phyloP scores from a whole-genome alignment of 495 filamentous ascomycete genomes.

The Xylaria cubensis region DNA sequence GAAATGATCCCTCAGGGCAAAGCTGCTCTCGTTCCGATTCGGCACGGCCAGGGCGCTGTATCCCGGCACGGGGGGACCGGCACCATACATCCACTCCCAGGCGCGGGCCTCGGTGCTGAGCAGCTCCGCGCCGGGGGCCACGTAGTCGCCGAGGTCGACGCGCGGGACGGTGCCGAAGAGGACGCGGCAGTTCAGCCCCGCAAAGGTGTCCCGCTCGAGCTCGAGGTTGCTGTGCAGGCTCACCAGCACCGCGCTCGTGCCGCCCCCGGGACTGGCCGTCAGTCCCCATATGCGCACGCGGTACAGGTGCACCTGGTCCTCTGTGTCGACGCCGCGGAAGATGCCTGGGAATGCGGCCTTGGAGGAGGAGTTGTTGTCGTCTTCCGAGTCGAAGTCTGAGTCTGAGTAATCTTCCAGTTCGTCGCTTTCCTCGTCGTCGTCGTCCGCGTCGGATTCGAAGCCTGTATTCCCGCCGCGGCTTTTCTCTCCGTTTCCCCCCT shows the following conservation, averaged over 20 bases:
- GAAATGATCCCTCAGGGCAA: slow-evolving; percentile 42
- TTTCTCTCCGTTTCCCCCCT: background rate
- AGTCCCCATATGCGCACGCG: slow-evolving; percentile 55
- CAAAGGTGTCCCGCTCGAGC: slow-evolving; percentile 51
- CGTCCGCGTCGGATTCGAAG: slow-evolving; percentile 22
- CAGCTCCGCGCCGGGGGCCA: background rate
- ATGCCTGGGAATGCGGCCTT: slow-evolving; percentile 27
- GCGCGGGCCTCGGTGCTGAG: slow-evolving; percentile 50
- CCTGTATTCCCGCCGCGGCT: slow-evolving; percentile 5
- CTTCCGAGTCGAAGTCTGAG: slow-evolving; percentile 36
- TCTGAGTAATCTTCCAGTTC: slow-evolving; percentile 28
- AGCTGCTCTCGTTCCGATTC: slow-evolving; percentile 15
- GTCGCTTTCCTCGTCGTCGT: slow-evolving; percentile 25
- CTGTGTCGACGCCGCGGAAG: slow-evolving; percentile 29
- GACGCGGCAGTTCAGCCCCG: slow-evolving; percentile 47
- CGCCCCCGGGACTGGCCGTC: slow-evolving; percentile 50
- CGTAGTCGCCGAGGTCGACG: background rate
- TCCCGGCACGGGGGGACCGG: slow-evolving; percentile 49
- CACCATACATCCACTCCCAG: slow-evolving; percentile 58
- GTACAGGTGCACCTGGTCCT: slow-evolving; percentile 48
- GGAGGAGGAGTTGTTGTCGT: slow-evolving; percentile 32
- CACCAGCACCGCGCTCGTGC: slow-evolving; percentile 48
- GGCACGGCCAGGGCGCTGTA: slow-evolving; percentile 17
- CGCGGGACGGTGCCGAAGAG: slow-evolving; percentile 41
- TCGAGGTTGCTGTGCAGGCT: slow-evolving; percentile 47